Percentiles rank a stretch among this genome's conserved stretches.
These are phyloP conservation scores for Atractiella rhizophila DNA, from an alignment of 768 basidiomycete species.

Conservation along the genomic window DNA sequence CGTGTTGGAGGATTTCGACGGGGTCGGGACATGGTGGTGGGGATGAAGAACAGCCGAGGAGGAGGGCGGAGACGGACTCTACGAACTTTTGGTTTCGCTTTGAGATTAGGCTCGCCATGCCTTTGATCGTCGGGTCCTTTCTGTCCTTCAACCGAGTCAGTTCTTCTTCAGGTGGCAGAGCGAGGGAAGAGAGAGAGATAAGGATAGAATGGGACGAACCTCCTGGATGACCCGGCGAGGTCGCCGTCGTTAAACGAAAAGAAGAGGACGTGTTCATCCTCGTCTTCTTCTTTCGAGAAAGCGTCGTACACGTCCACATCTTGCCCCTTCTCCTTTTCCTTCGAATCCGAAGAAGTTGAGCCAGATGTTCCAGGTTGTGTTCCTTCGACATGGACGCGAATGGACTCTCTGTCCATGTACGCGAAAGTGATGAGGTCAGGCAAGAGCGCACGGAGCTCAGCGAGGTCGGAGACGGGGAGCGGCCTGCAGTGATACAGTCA, in stretches of 20 bases:
- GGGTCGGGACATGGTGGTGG: constrained; percentile 30
- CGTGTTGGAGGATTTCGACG: constrained; percentile 35
- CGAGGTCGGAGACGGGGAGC: constrained; percentile 46
- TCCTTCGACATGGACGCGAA: constrained; percentile 29
- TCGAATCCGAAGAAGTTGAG: constrained; percentile 1
- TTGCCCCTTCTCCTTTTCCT: constrained; percentile 23
- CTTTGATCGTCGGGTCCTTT: constrained; percentile 16
- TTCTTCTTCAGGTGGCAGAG: no score
- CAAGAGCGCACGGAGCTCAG: constrained; percentile 72
- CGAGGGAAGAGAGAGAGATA: no score
- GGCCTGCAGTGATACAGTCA: constrained; percentile 29
- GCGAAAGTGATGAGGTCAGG: constrained; percentile 59
- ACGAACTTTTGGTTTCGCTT: constrained; percentile 40
- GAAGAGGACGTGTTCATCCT: constrained; percentile 27
- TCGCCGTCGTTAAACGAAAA: constrained; percentile 30
- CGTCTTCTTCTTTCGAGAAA: constrained; percentile 9
- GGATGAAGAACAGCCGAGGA: constrained; percentile 12
- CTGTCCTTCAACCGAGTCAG: no score
- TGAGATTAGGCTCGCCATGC: constrained; percentile 40
- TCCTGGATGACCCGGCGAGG: constrained; percentile 17
- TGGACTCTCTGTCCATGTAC: constrained; percentile 41
- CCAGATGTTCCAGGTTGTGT: constrained; percentile 9
- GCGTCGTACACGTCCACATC: constrained; percentile 22
- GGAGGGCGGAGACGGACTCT: constrained; percentile 42
- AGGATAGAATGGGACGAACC: no score